Conservation (phyloP, 179 eudicot species). For the Sideroxylon spinosum region DNA sequence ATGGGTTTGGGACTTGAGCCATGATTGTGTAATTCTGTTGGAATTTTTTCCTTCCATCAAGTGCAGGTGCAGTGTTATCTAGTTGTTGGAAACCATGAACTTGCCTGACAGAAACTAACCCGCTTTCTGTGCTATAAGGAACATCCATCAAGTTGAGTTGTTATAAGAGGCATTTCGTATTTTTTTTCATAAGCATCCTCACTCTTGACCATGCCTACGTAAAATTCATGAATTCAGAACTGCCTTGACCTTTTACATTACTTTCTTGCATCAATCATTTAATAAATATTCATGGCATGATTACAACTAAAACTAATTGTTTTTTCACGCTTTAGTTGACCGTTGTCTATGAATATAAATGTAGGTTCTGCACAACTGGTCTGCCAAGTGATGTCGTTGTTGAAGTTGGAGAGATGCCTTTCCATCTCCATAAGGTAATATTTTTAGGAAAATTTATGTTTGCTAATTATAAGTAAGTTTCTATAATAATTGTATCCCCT, state of each 20-base stretch:
- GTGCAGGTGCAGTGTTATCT: not conserved
- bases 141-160: not conserved
- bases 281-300: not conserved
- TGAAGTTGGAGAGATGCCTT: slow-evolving; percentile 71
- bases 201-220: not conserved
- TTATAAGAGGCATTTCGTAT: not conserved
- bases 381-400: slow-evolving; percentile 87
- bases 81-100: no score
- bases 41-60: not conserved
- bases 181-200: no score
- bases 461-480: not conserved
- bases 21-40: not conserved
- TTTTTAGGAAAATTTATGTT: not conserved
- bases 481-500: not conserved
- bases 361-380: slow-evolving; percentile 86
- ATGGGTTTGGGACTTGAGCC: not conserved
- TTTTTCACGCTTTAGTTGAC: not conserved
- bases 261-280: not conserved
- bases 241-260: not conserved
- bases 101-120: no score
- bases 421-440: slow-evolving; percentile 84
- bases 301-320: not conserved
- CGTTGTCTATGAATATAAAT: not conserved
- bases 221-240: not conserved
- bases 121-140: no score